Base-by-base conservation (phyloP, 23 red algal species). In the Agarophyton chilense region DNA sequence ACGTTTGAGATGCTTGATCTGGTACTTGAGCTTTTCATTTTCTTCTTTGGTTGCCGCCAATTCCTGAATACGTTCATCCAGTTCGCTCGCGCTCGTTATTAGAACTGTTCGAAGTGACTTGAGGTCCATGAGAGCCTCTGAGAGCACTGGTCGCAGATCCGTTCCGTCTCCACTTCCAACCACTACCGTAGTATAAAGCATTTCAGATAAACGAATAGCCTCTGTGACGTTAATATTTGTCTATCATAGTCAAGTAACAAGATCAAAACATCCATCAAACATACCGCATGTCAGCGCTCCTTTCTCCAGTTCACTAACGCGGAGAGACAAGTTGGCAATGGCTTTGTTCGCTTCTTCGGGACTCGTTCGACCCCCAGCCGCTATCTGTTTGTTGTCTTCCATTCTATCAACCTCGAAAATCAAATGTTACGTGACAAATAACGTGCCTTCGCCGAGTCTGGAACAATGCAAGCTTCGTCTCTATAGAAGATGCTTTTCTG, bases 21-120 rank as follows among this genome's bases (percentile, higher is more conserved):
- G 85, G 38, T 89, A 89, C 73, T 89, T 77, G 16, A 89, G 71
- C 53, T 89, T 89, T 66, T n/a, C 31, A 53, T 89, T 89, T 32
- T 89, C 67, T 51, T 77, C 85, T 31, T 77, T 74, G 34, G 53
- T 28, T 5, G 32, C 11, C 21, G 45, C 72, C 14, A 63, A 25
- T 77, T 89, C 85, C 14, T 60, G 73, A 34, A 74, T 17, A n/a
- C 71, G 45, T 29, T 66, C 85, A 78, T 77, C 60, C 32, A 60
- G 28, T 45, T 89, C 67, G 42, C 85, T 89, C 5, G 63, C 60
- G 24, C 40, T 41, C 36, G 85, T 89, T 46, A 78, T 52, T 26
- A 89, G 67, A 11, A 40, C 43, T 21, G 67, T 64, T 26, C 85
- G 67, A 29, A 89, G 55, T 35, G 53, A 25, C 72, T 89, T 89